These are phyloP conservation scores for Pisolithus albus DNA, from an alignment of 768 basidiomycete species.

Conservation along the genomic window DNA sequence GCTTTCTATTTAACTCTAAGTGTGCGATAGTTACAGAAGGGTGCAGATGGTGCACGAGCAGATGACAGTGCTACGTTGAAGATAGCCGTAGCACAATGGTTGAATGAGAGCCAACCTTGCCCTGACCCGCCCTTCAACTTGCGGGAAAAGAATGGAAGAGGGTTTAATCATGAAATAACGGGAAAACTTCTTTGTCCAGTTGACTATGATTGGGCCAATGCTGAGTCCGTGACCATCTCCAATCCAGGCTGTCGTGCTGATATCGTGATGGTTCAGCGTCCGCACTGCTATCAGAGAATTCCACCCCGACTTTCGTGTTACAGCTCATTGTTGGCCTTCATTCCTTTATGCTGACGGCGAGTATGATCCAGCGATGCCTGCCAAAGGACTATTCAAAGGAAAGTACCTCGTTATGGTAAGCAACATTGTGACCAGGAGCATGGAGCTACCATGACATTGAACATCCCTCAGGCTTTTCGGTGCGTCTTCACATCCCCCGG, in stretches of 20 bases:
- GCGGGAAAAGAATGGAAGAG: background rate
- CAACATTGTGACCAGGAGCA: no score
- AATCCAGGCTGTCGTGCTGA: background rate
- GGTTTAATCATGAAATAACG: conserved; percentile 7
- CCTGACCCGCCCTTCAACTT: background rate
- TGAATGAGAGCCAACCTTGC: conserved; percentile 1
- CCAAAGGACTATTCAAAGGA: conserved; percentile 1
- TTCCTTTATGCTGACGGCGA: conserved; percentile 3
- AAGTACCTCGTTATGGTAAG: conserved; percentile 1
- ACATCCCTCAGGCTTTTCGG: conserved; percentile 11
- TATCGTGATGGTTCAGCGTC: background rate
- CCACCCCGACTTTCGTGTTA: background rate
- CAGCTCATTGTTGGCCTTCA: conserved; percentile 2
- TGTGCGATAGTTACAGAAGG: conserved; percentile 6
- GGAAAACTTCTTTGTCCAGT: conserved; percentile 8
- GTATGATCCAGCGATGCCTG: background rate
- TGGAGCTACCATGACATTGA: background rate
- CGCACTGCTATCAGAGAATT: background rate
- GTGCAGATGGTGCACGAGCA: conserved; percentile 6
- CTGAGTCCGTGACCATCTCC: background rate
- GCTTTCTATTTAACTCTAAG: no score
- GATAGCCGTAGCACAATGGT: background rate
- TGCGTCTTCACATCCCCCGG: conserved; percentile 16
- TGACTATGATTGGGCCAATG: conserved; percentile 11
- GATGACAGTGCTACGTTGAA: conserved; percentile 11